Evolutionary conservation across 208 protist species (phyloP), one percentile per base, ranked within the genome.

Genomic region (Entamoeba moshkovskii): DNA sequence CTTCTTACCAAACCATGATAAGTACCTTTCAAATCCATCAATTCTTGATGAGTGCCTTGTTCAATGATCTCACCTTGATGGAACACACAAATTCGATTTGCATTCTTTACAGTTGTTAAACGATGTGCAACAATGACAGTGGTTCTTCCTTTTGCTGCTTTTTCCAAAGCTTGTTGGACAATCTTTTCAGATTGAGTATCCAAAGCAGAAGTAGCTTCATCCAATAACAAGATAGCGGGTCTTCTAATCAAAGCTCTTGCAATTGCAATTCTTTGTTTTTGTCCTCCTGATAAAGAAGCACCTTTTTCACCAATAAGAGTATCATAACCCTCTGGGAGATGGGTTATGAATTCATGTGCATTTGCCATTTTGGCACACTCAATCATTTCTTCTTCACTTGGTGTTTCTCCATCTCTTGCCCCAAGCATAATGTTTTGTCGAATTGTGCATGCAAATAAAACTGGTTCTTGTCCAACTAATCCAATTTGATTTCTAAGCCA

Each of bases 391-490:
- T 92, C 73, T 22, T 92, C 73, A 46, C 11, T 92, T 29, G 38
- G 38, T 45, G 29, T 92, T 25, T 45, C 38, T 92, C 73, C 73
- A 92, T 92, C 73, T 92, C 3, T 42, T 38, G 73, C 29, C 16
- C 92, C 92, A 45, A 46, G 46, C 42, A 45, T 33, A 52, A 99
- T 98, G 96, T 99, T 99, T 95, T 99, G 97, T 46, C 96, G 94
- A 49, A 99, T 96, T 3, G 98, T 98, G 93, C 97, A 97, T 94
- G 98, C 98, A 95, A 99, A 99, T 8, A 99, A 96, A 29, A 98
- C 96, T 25, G 97, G 97, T 95, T 99, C 98, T 95, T 99, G 98
- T n/a, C 97, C 97, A 42, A 99, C 97, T n/a, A 99, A 8, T 46
- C 45, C 93, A n/a, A 94, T 66, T 46, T 93, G 92, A 33, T 25